Evolutionary conservation across 2,329 filamentous ascomycete species (phyloP), one percentile per base, ranked within the genome.

Genomic region (Ceratocystis harringtonii): DNA sequence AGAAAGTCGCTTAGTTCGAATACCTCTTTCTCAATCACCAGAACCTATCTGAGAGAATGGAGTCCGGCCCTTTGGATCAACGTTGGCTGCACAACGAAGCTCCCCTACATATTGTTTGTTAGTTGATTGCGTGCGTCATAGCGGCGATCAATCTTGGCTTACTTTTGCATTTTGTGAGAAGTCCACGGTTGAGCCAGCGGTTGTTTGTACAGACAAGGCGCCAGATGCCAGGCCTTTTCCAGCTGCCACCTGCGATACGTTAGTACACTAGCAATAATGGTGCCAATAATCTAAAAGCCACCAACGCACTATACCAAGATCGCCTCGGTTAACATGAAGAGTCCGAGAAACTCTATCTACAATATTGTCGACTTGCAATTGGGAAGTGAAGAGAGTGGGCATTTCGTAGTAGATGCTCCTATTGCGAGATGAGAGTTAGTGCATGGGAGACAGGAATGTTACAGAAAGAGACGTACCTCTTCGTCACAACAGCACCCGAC

Each of bases 371-470:
- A 94, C 88, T 15, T 83, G 78, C 17, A 74, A 72, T 72, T 94
- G 90, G 62, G 78, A 84, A 22, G 80, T 78, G 71, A 94, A 95
- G 0, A 95, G 76, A 8, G 84, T 80, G 3, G 86, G 83, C 69
- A 91, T 81, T 70, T 89, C 84, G 72, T 95, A 95, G 73, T 86
- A 95, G 3, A 95, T 84, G 70, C 89, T 88, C 68, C 89, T 92
- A 30, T 15, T 5, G 28, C 41, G 2, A 43, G 17, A 50, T 64
- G n/a, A 68, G 48, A 28, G 36, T 41, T 5, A 41, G 36, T 1
- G 36, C 36, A 25, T 12, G 15, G 44, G 25, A 6, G 12, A 15
- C 15, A n/a, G 1, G 28, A 19, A 43, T 7, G 19, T 45, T 12
- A 61, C 62, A 10, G 43, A 44, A 6, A 41, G 28, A 19, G 10